Conservation (phyloP, 1,139 yeast species). For the Magnusiomyces paraingens region DNA sequence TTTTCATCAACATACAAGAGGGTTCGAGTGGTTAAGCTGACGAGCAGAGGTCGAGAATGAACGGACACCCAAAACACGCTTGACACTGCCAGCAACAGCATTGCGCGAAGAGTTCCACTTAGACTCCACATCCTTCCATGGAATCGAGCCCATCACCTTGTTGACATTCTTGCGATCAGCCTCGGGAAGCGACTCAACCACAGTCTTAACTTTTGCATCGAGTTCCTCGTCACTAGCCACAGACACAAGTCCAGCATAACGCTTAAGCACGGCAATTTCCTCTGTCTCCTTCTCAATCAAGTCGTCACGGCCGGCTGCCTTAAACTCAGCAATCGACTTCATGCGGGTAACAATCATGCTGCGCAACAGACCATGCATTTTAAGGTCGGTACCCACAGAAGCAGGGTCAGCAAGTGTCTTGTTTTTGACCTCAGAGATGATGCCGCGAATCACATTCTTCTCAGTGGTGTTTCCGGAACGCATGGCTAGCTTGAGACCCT, state of each 20-base stretch:
- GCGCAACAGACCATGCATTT: conserved; percentile 42
- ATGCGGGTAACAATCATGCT: conserved; percentile 49
- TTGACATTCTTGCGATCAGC: conserved; percentile 34
- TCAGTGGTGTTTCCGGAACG: conserved; percentile 23
- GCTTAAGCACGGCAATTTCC: conserved; percentile 43
- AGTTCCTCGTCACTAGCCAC: conserved; percentile 48
- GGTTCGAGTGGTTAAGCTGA: conserved; percentile 42
- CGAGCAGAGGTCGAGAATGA: conserved; percentile 20
- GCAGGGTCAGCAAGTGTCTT: conserved; percentile 48
- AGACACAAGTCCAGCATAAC: conserved; percentile 41
- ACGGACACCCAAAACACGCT: conserved; percentile 22
- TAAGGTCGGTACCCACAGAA: conserved; percentile 43
- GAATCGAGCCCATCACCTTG: conserved; percentile 41
- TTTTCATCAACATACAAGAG: conserved; percentile 40
- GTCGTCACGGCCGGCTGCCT: conserved; percentile 47
- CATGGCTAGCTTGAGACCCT: conserved; percentile 33
- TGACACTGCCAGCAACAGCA: conserved; percentile 27
- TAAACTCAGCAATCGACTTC: conserved; percentile 49
- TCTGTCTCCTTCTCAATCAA: conserved; percentile 49
- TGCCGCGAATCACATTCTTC: conserved; percentile 51
- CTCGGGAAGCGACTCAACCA: conserved; percentile 32
- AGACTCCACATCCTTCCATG: conserved; percentile 42
- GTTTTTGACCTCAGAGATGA: conserved; percentile 55
- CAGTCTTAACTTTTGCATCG: conserved; percentile 36
- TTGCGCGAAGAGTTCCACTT: conserved; percentile 50